Conservation (phyloP, 495 filamentous ascomycete species). For the Neurospora sp. region DNA sequence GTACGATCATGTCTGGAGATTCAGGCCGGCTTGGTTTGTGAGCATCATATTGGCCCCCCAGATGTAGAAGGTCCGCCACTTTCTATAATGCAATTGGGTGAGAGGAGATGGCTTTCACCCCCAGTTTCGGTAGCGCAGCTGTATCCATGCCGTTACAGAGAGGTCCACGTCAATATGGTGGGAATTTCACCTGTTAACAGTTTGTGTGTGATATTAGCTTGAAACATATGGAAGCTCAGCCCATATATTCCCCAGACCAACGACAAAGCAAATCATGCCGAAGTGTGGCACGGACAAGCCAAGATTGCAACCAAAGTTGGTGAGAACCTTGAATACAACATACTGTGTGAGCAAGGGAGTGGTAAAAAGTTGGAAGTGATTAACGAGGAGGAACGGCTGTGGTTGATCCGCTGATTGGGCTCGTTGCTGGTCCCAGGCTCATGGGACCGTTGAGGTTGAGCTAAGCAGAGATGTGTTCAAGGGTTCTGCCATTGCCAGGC, state of each 20-base stretch:
- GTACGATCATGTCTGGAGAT: background rate
- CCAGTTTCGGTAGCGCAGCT: background rate
- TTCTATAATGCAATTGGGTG: background rate
- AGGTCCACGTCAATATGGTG: background rate
- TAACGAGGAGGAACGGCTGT: background rate
- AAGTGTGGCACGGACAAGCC: background rate
- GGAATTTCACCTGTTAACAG: background rate
- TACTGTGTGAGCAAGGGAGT: background rate
- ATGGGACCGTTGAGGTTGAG: conserved; percentile 2
- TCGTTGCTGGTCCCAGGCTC: conserved; percentile 3
- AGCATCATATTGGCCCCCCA: background rate
- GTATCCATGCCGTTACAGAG: background rate
- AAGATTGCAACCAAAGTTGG: background rate
- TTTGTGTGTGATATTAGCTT: background rate
- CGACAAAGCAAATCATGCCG: background rate
- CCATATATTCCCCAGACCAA: background rate
- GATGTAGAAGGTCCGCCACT: background rate
- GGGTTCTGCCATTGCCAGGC: background rate
- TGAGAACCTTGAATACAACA: background rate
- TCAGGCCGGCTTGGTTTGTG: background rate
- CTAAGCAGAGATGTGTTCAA: background rate
- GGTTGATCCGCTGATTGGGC: background rate
- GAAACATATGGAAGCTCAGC: background rate
- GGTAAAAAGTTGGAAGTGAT: background rate
- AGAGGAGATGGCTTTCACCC: background rate